phyloP scores from a whole-genome alignment of 78 protist species.

The Parvularia atlantis region DNA sequence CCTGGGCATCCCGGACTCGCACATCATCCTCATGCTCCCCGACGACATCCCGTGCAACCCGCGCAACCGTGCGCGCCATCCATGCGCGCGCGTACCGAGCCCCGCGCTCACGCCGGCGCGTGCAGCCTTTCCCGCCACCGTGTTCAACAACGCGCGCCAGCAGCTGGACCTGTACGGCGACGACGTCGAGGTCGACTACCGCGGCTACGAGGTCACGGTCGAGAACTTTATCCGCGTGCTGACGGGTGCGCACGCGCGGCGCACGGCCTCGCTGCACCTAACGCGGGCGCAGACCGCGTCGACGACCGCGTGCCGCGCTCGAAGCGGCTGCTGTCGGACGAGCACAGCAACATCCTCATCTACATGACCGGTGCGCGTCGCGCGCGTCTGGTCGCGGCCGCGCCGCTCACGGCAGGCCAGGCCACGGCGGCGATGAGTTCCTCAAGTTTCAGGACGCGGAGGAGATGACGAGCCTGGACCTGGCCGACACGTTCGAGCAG shows the following conservation, averaged over 20 bases:
- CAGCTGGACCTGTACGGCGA: conserved; percentile 67
- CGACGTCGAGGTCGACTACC: conserved; percentile 80
- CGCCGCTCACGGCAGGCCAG: conserved; percentile 18
- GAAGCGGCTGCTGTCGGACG: conserved; percentile 68
- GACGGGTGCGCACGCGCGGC: conserved; percentile 54
- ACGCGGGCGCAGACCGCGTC: conserved; percentile 6
- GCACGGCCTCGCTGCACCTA: too few relatives aligned
- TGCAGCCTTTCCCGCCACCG: conserved; percentile 59
- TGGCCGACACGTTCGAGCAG: conserved; percentile 79
- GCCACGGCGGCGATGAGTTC: conserved; percentile 96
- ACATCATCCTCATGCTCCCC: conserved; percentile 74
- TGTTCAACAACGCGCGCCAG: conserved; percentile 58
- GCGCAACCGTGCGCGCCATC: conserved; percentile 51
- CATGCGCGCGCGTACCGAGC: too few relatives aligned
- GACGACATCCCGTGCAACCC: conserved; percentile 93
- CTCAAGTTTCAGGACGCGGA: conserved; percentile 91
- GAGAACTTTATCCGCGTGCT: conserved; percentile 81
- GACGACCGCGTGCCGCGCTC: conserved; percentile 30
- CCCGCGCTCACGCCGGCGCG: too few relatives aligned
- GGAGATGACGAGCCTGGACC: conserved; percentile 69
- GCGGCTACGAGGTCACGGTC: conserved; percentile 82
- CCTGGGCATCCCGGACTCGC: conserved; percentile 91
- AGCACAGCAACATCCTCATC: conserved; percentile 63
- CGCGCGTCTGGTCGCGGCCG: neutral
- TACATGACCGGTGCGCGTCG: conserved; percentile 44